A percentile compares a stretch with the other conserved stretches of the same genome.
phyloP scores from a whole-genome alignment of 805 yeast species.

The Candida khao-thaluensis region DNA sequence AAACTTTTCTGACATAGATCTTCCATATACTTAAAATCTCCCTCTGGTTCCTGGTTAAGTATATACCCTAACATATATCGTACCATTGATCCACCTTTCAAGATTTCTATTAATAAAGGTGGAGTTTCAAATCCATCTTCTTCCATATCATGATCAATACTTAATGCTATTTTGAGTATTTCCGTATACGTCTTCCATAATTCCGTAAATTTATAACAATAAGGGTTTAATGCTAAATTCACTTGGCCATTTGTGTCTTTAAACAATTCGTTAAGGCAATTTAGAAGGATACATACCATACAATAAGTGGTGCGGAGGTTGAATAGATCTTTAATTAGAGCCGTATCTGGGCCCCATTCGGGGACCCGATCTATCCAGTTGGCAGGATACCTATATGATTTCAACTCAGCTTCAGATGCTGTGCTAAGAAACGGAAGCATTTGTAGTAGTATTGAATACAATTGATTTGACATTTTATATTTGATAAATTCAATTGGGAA shows the following conservation, averaged over 20 bases:
- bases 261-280: constrained; percentile 33
- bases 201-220: constrained; percentile 52
- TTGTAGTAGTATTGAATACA: constrained; percentile 28
- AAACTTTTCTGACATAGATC: constrained; percentile 9
- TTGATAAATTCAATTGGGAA: constrained; percentile 27
- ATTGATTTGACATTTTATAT: constrained; percentile 33
- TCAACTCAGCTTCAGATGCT: background rate
- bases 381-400: background rate
- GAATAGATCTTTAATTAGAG: constrained; percentile 32
- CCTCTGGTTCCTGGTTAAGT: constrained; percentile 21
- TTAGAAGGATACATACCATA: constrained; percentile 32
- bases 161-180: constrained; percentile 58
- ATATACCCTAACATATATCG: constrained; percentile 61
- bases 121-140: constrained; percentile 30
- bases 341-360: constrained; percentile 9
- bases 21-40: constrained; percentile 2
- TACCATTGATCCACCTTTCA: constrained; percentile 64
- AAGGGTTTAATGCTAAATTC: constrained; percentile 58
- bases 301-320: constrained; percentile 27
- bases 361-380: constrained; percentile 7
- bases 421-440: background rate
- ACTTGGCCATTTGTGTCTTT: constrained; percentile 25
- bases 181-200: constrained; percentile 68
- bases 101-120: constrained; percentile 27
- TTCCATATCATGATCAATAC: constrained; percentile 40